phyloP scores from a whole-genome alignment of 176 grass and related monocot species.

The Carex cristatella region DNA sequence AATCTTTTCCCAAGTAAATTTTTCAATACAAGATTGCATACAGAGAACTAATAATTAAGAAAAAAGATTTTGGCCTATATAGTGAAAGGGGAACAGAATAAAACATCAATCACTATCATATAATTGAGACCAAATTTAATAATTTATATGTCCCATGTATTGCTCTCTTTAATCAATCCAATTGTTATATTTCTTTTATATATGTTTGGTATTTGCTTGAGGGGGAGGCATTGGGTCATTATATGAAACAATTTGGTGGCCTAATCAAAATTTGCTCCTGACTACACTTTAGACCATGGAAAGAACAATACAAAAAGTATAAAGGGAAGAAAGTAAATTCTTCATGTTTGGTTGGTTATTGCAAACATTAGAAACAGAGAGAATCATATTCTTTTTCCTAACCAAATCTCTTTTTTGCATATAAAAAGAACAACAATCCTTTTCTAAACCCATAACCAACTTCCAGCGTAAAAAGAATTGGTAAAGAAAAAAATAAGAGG shows the following conservation, averaged over 20 bases:
- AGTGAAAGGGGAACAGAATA: neutral
- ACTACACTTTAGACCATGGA: neutral
- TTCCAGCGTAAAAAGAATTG: neutral
- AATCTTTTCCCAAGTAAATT: neutral
- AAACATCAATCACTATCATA: neutral
- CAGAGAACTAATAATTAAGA: neutral
- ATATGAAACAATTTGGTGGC: neutral
- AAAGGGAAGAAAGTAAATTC: conserved; percentile 3
- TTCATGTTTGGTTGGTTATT: conserved; percentile 12
- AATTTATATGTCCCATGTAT: neutral
- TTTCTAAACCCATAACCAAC: neutral
- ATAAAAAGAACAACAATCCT: neutral
- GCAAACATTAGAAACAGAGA: conserved; percentile 13
- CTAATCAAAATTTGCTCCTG: neutral
- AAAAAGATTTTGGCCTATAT: neutral
- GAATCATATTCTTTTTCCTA: conserved; percentile 17
- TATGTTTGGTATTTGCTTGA: neutral
- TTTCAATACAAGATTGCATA: neutral
- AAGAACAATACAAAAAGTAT: conserved; percentile 6
- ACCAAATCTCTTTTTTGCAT: neutral
- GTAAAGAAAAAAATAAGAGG: neutral
- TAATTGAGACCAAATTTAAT: conserved; percentile 12
- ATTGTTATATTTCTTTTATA: neutral
- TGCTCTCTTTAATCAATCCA: neutral
- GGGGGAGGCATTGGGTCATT: neutral